phyloP scores from a whole-genome alignment of 345 rosid species.

The Pistacia atlantica region DNA sequence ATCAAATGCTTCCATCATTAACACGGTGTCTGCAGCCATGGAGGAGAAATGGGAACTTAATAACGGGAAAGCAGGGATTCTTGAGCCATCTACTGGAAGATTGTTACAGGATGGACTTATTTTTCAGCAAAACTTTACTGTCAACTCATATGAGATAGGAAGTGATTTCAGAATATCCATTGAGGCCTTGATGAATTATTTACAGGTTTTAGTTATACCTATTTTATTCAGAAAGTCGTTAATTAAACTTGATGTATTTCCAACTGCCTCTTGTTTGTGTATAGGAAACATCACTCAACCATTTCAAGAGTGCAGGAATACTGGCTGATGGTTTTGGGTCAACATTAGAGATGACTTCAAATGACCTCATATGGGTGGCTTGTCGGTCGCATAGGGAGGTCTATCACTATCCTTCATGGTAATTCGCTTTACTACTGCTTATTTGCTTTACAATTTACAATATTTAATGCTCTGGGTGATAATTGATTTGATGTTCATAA shows the following conservation, averaged over 20 bases:
- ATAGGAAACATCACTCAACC: constrained; percentile 34
- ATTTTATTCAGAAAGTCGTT: background rate
- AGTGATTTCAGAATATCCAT: constrained; percentile 1
- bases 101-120: constrained; percentile 22
- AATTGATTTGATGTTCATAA: no score
- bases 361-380: constrained; percentile 28
- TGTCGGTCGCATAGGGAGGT: constrained; percentile 11
- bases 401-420: constrained; percentile 35
- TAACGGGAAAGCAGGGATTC: no score
- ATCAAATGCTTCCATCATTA: no score
- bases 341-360: constrained; percentile 28
- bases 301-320: constrained; percentile 11
- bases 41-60: no score
- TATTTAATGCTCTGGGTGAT: no score
- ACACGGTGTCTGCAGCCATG: no score
- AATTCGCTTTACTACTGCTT: background rate
- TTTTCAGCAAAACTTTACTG: constrained; percentile 24
- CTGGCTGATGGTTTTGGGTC: constrained; percentile 33
- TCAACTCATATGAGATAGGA: constrained; percentile 35
- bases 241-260: no score
- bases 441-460: no score
- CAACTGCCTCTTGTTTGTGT: background rate
- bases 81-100: constrained; percentile 12
- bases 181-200: constrained; percentile 23
- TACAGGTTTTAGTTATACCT: constrained; percentile 14